These are phyloP conservation scores for Narthecium ossifragum DNA, from an alignment of 106 monocot species.

Conservation along the genomic window DNA sequence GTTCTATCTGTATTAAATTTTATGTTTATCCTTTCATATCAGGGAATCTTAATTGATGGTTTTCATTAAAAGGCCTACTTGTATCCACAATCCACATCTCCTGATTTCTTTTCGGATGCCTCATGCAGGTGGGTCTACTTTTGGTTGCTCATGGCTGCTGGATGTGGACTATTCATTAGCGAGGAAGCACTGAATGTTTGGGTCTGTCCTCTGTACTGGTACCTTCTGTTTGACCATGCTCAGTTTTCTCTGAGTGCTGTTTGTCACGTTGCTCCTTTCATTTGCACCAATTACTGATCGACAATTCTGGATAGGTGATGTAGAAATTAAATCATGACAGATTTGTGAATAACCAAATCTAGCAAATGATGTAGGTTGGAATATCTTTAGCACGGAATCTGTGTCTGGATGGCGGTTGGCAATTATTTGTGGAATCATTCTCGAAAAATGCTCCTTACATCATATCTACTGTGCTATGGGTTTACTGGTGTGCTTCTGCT, in stretches of 20 bases:
- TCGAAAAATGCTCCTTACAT: conserved; percentile 64
- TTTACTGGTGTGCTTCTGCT: conserved; percentile 56
- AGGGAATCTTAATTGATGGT: background rate
- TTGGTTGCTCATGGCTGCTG: conserved; percentile 97
- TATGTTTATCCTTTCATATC: background rate
- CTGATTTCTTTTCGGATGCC: background rate
- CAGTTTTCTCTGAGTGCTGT: too few relatives aligned
- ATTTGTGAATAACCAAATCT: too few relatives aligned
- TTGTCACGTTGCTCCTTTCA: too few relatives aligned
- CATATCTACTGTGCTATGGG: conserved; percentile 76
- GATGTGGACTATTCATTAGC: conserved; percentile 80
- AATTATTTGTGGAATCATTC: conserved; percentile 53
- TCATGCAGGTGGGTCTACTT: conserved; percentile 83
- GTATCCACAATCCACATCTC: background rate
- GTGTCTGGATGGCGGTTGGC: conserved; percentile 64
- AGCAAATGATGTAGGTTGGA: conserved; percentile 55
- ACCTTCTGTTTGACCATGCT: conserved; percentile 49
- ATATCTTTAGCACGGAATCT: conserved; percentile 70
- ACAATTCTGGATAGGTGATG: too few relatives aligned
- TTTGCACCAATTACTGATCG: too few relatives aligned
- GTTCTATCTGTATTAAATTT: background rate
- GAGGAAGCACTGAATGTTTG: conserved; percentile 95
- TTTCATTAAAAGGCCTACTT: background rate
- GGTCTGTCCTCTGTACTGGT: conserved; percentile 82
- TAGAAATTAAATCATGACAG: too few relatives aligned